Evolutionary conservation across 2,329 filamentous ascomycete species (phyloP), one percentile per base, ranked within the genome.

Genomic region (Paecilomyces sp.): DNA sequence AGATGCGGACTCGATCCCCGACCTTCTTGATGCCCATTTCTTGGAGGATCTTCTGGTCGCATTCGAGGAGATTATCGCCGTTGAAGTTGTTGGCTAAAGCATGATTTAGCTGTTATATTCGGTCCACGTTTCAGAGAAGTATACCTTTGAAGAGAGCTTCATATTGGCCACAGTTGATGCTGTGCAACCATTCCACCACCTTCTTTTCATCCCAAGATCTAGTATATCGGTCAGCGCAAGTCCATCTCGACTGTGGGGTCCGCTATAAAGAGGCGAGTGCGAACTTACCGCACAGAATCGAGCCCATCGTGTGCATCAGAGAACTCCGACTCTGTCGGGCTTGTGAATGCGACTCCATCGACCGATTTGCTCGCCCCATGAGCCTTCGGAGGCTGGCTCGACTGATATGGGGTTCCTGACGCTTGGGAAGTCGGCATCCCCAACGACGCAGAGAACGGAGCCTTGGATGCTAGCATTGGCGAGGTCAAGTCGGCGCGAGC

Each of bases 1-100:
- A 92, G 62, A 99, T 88, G 63, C 93, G 90, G 36, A 99, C 93
- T 58, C 94, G 88, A 75, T 99, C 94, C 64, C 94, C 94, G 65
- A 99, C 90, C 77, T 97, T 99, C 67, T 96, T 95, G 67, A 99
- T 93, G 52, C 94, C 94, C 86, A 99, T 96, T 75, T 99, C 94
- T 75, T 96, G 95, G 64, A 99, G 82, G 50, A 96, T 91, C 59
- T 92, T 88, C 80, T 96, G 95, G 76, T 99, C 94, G 82, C 97
- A 93, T 77, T 99, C 94, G 67, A 99, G 83, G 53, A 99, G 81
- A 71, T 96, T 97, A 78, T 97, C 92, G 69, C 94, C 94, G 72
- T 94, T 99, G 80, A 99, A 97, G 75, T 97, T 91, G 74, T 99
- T 96, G 71, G 87, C 83, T 85, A 62, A 28, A 57, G 11, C 4